A percentile compares a stretch with the other conserved stretches of the same genome.
Conservation (phyloP, 208 protist genomes). For the Leishmania guyanensis region DNA sequence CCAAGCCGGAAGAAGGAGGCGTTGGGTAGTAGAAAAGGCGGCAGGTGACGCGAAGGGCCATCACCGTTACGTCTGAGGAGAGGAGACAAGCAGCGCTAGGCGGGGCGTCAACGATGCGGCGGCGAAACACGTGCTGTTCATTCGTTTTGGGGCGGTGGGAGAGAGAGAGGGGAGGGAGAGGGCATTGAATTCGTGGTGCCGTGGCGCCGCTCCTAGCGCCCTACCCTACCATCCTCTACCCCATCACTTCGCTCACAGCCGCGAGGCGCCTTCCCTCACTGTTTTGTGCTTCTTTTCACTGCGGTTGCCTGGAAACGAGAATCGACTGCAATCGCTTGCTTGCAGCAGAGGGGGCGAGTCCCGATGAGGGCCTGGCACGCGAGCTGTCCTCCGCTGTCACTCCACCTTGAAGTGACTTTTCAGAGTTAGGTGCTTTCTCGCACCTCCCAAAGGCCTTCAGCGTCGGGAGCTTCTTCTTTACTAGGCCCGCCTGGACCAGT, state of each 20-base stretch:
- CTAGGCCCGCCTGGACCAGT: constrained; percentile 23
- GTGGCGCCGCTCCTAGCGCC: not conserved
- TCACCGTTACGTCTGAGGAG: not conserved
- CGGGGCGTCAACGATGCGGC: not conserved
- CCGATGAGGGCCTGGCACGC: not conserved
- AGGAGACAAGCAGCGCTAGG: not conserved
- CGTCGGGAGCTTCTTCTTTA: constrained; percentile 22
- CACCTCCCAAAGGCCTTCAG: constrained; percentile 9
- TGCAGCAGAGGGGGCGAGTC: not conserved
- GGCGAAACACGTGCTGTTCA: not conserved
- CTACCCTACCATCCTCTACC: not conserved
- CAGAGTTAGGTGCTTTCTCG: not conserved
- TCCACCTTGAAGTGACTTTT: not conserved
- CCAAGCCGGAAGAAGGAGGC: not conserved
- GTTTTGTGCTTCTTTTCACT: too few relatives aligned
- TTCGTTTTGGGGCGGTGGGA: not conserved
- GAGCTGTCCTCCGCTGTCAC: too few relatives aligned
- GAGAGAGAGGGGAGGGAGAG: not conserved
- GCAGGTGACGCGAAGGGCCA: not conserved
- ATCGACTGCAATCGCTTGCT: not conserved
- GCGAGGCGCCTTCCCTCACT: not conserved
- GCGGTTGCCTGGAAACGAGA: not conserved
- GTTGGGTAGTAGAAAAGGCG: not conserved
- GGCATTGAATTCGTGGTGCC: not conserved
- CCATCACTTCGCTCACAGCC: not conserved